These are phyloP conservation scores for Barnettozyma californica DNA, from an alignment of 805 yeast species.

Conservation along the genomic window DNA sequence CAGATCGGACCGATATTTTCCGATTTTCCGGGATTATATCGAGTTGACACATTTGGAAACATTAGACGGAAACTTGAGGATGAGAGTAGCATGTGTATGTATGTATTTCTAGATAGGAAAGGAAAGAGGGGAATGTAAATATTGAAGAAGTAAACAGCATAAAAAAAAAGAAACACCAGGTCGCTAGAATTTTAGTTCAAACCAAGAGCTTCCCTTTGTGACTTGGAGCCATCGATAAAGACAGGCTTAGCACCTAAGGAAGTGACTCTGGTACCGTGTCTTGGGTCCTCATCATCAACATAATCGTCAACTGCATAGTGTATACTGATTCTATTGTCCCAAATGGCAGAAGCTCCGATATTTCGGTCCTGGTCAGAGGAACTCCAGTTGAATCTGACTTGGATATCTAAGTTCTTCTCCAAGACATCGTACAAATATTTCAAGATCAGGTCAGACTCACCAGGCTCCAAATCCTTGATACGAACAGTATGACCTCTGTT, in stretches of 20 bases:
- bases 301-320: conserved; percentile 48
- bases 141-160: not conserved
- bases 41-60: no score
- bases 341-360: conserved; percentile 41
- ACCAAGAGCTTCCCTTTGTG: conserved; percentile 19
- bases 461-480: conserved; percentile 25
- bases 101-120: no score
- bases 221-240: conserved; percentile 44
- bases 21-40: no score
- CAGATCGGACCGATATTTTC: no score
- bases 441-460: conserved; percentile 28
- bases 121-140: not conserved
- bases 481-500: conserved; percentile 43
- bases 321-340: conserved; percentile 55
- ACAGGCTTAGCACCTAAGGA: conserved; percentile 49
- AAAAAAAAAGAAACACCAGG: not conserved
- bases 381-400: conserved; percentile 49
- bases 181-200: conserved; percentile 23
- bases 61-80: no score
- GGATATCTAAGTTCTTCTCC: conserved; percentile 49
- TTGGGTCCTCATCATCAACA: conserved; percentile 48
- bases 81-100: no score
- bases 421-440: conserved; percentile 38
- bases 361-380: conserved; percentile 29
- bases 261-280: conserved; percentile 52